These are phyloP conservation scores for Blastocystis sp. DNA, from an alignment of 352 stramenopile species.

Conservation along the genomic window DNA sequence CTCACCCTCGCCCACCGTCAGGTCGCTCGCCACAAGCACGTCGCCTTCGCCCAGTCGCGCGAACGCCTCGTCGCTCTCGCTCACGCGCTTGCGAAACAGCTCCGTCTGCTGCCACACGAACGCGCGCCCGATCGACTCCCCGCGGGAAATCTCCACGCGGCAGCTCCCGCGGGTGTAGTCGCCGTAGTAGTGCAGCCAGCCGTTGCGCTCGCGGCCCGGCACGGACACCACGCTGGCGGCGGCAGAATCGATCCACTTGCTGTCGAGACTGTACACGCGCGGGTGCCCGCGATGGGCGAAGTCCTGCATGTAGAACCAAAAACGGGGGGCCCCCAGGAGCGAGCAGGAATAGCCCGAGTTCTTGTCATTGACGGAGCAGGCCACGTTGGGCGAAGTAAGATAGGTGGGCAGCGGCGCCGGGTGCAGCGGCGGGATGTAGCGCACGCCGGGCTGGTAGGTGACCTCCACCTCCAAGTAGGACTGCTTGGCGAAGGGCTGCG, in stretches of 20 bases:
- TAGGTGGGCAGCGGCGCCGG: slow-evolving; percentile 16
- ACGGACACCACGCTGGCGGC: slow-evolving; percentile 29
- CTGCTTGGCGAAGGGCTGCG: slow-evolving; percentile 39
- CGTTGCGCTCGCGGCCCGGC: not conserved
- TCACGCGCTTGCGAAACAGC: slow-evolving; percentile 1
- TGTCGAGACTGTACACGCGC: slow-evolving; percentile 18
- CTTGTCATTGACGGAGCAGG: slow-evolving; percentile 25
- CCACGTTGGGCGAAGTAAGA: slow-evolving; percentile 33
- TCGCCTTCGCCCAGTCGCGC: not conserved
- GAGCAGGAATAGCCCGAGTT: slow-evolving; percentile 39
- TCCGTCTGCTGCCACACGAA: not conserved
- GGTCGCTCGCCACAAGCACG: not conserved
- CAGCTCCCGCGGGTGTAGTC: slow-evolving; percentile 22
- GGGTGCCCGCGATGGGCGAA: slow-evolving; percentile 58
- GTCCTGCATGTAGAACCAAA: slow-evolving; percentile 61
- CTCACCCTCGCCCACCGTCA: slow-evolving; percentile 6
- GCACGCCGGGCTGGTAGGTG: slow-evolving; percentile 11
- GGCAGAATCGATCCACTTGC: not conserved
- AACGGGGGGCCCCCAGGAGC: slow-evolving; percentile 29
- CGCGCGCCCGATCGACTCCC: not conserved
- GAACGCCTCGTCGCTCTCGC: slow-evolving; percentile 13
- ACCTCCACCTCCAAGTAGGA: slow-evolving; percentile 57
- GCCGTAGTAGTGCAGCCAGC: slow-evolving; percentile 13
- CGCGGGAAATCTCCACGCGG: not conserved
- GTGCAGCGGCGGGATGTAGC: slow-evolving; percentile 35